phyloP scores from a whole-genome alignment of 768 basidiomycete genomes.

The Amyloporia xantha region DNA sequence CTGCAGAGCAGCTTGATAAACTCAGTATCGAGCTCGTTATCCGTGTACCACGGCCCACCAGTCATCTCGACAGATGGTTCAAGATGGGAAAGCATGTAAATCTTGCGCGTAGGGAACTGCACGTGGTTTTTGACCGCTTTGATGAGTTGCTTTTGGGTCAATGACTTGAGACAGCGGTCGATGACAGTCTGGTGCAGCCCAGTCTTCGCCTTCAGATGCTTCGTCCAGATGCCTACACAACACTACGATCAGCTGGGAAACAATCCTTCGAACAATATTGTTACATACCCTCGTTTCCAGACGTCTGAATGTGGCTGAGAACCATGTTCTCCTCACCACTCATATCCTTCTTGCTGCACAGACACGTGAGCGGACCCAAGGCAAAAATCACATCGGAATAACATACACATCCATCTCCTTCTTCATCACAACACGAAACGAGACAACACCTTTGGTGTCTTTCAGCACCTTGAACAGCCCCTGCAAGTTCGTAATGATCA shows the following conservation, averaged over 20 bases:
- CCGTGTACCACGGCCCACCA: constrained; percentile 97
- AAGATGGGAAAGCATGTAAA: constrained; percentile 87
- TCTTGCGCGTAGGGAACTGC: constrained; percentile 87
- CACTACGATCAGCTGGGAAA: too few species aligned
- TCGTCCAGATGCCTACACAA: constrained; percentile 87
- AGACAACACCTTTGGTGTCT: constrained; percentile 18
- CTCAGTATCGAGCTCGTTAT: constrained; percentile 90
- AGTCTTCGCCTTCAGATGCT: constrained; percentile 83
- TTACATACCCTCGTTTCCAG: constrained; percentile 77
- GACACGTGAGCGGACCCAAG: too few species aligned
- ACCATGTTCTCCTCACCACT: constrained; percentile 83
- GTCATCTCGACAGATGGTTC: constrained; percentile 89
- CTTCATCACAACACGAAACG: constrained; percentile 23
- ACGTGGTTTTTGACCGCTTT: constrained; percentile 64
- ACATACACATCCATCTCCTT: constrained; percentile 25
- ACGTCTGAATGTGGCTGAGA: constrained; percentile 71
- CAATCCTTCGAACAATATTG: not conserved
- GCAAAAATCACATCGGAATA: too few species aligned
- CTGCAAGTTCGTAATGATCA: constrained; percentile 1
- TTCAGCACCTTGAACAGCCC: constrained; percentile 26
- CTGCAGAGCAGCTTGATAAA: constrained; percentile 81
- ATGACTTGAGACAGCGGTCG: constrained; percentile 78
- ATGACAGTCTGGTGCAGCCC: constrained; percentile 87
- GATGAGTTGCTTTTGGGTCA: constrained; percentile 80
- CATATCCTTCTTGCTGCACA: constrained; percentile 67